Conservation (phyloP, 768 basidiomycete genomes). For the Kwoniella botswanensis region DNA sequence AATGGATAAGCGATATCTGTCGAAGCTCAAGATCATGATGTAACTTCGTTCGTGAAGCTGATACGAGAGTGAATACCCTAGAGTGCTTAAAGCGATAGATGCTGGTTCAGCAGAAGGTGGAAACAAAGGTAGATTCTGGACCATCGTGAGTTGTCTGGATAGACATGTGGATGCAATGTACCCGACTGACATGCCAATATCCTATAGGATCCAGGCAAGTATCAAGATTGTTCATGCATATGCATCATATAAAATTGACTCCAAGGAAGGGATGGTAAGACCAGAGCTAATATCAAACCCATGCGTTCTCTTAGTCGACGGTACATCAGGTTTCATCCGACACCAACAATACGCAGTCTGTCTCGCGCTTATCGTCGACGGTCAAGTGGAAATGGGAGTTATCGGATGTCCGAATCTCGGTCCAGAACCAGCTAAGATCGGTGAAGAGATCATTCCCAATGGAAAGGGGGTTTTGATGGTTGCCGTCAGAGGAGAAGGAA, state of each 20-base stretch:
- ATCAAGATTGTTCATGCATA: neutral
- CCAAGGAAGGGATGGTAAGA: neutral
- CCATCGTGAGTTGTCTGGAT: slow-evolving; percentile 46
- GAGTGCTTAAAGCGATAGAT: slow-evolving; percentile 85
- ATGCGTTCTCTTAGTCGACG: slow-evolving; percentile 78
- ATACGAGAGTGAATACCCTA: slow-evolving; percentile 21
- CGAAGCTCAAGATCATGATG: too few species aligned
- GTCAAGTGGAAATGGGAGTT: slow-evolving; percentile 77
- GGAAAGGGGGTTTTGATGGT: slow-evolving; percentile 79
- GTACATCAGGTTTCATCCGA: slow-evolving; percentile 89
- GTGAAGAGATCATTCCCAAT: slow-evolving; percentile 58
- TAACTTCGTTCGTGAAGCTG: neutral
- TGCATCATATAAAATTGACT: neutral
- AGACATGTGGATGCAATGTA: neutral
- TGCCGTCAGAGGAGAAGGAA: slow-evolving; percentile 82
- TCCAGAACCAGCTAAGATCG: slow-evolving; percentile 65
- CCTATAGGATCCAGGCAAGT: slow-evolving; percentile 32
- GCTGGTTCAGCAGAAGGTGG: slow-evolving; percentile 72
- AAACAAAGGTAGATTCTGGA: slow-evolving; percentile 63
- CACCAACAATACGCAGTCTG: slow-evolving; percentile 94
- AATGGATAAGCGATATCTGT: too few species aligned
- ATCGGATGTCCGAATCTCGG: slow-evolving; percentile 90
- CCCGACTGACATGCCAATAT: slow-evolving; percentile 1
- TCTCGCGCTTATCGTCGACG: slow-evolving; percentile 78
- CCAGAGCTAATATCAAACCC: slow-evolving; percentile 58